Percentiles rank a stretch among this genome's conserved stretches.
Evolutionary conservation across 306 rosid genomes (phyloP).

Genomic region (Cicer yamashitae): DNA sequence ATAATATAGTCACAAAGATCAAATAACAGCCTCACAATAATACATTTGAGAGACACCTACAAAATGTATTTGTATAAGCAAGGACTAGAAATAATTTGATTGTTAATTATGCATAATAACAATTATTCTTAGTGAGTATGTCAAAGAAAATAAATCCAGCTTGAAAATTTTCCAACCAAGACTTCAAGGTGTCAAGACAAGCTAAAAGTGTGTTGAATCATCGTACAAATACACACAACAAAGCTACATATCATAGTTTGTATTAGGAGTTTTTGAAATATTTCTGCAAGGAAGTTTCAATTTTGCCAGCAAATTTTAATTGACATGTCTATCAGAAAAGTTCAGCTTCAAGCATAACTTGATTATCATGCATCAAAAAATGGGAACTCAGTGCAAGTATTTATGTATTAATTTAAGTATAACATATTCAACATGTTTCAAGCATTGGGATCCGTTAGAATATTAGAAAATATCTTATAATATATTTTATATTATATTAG

Average conservation of each 20-base stretch:
- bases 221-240: neutral
- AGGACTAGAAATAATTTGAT: conserved; percentile 1
- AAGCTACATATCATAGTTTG: neutral
- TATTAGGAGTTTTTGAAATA: neutral
- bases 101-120: conserved; percentile 22
- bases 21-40: conserved; percentile 6
- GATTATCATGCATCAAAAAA: neutral
- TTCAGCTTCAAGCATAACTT: neutral
- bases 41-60: neutral
- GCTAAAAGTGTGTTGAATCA: conserved; percentile 20
- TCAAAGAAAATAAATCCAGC: conserved; percentile 18
- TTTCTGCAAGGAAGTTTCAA: neutral
- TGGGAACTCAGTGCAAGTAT: neutral
- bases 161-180: neutral
- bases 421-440: neutral
- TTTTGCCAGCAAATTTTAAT: conserved; percentile 9
- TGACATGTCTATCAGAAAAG: neutral
- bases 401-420: neutral
- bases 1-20: conserved; percentile 15
- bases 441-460: neutral
- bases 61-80: conserved; percentile 1
- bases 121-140: conserved; percentile 8
- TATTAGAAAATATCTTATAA: too few relatives aligned
- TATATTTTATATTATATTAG: too few relatives aligned
- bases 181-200: conserved; percentile 8